Base-by-base conservation (phyloP, 1,139 yeast genomes). In the Blastobotrys buckinghamii region DNA sequence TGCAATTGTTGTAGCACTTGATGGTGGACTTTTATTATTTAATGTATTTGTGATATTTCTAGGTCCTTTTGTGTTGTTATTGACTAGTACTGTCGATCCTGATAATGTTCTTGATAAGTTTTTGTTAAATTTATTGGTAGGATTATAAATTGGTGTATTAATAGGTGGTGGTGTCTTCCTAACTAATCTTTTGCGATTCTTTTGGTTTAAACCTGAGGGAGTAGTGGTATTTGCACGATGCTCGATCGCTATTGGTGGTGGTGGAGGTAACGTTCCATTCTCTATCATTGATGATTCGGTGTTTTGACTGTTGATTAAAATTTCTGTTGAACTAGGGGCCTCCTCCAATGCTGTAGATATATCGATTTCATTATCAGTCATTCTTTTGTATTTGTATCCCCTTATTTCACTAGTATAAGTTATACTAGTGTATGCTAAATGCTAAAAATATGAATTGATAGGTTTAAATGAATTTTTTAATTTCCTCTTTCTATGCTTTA, bases 81-180 rank as follows among this genome's bases (percentile, higher is more conserved):
- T 15, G 30, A n/a, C 4, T 22, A 47, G 20, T 24, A 38, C 50
- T n/a, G 34, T 42, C n/a, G 47, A 42, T 20, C 47, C 50, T 7
- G 50, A 47, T 26, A 47, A 33, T 6, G 50, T 47, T 30, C 50
- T 20, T 12, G 50, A 42, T 26, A 47, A 20, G 5, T 24, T 36
- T 7, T 36, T 30, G 9, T 24, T 34, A 7, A 39, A 44, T n/a
- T 37, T 4, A 7, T 22, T 22, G 24, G 4, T 5, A 22, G 4
- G 24, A 22, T 22, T 22, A 7, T 22, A 22, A 22, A n/a, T 19
- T 24, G 42, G 40, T 16, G 45, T 24, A 19, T 35, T n/a, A 15
- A 42, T 35, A 12, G 46, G 46, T 12, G 46, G 46, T 6, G 46
- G 46, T 6, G 46, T 8, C 13, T 37, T 42, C 6, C 39, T 30